phyloP scores from a whole-genome alignment of 2,329 filamentous ascomycete genomes.

The Venturia nashicola region DNA sequence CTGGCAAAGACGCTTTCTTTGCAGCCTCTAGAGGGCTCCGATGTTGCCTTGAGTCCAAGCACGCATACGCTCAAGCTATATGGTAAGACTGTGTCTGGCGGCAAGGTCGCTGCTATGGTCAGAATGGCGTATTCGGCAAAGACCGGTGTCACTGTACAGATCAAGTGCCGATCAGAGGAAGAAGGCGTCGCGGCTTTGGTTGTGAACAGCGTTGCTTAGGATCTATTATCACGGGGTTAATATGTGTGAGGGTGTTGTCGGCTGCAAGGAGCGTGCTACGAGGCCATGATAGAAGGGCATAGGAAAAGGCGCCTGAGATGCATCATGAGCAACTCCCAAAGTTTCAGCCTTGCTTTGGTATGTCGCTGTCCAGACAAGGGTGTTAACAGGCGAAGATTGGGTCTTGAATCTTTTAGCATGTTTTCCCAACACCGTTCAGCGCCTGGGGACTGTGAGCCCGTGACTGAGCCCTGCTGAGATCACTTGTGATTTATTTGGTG shows the following conservation, averaged over 20 bases:
- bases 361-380: not conserved
- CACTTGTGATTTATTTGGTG: not conserved
- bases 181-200: slow-evolving; percentile 78
- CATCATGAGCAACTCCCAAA: not conserved
- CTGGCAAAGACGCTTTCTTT: slow-evolving; percentile 76
- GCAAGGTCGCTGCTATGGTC: slow-evolving; percentile 74
- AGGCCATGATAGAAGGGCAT: not conserved
- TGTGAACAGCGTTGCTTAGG: slow-evolving; percentile 68
- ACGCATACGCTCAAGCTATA: slow-evolving; percentile 93
- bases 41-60: slow-evolving; percentile 74
- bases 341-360: not conserved
- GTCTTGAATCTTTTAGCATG: not conserved
- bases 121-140: slow-evolving; percentile 92
- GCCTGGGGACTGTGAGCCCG: too few relatives aligned
- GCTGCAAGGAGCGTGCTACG: not conserved
- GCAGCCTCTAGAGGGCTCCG: slow-evolving; percentile 87
- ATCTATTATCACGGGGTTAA: not conserved
- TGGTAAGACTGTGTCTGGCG: slow-evolving; percentile 86
- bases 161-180: slow-evolving; percentile 84
- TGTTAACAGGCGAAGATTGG: not conserved
- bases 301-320: not conserved
- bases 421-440: not conserved
- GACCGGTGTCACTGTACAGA: slow-evolving; percentile 90
- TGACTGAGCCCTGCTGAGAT: too few relatives aligned
- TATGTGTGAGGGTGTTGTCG: not conserved